Base-by-base conservation (phyloP, 2,329 filamentous ascomycete species). In the Penicillium sp. region DNA sequence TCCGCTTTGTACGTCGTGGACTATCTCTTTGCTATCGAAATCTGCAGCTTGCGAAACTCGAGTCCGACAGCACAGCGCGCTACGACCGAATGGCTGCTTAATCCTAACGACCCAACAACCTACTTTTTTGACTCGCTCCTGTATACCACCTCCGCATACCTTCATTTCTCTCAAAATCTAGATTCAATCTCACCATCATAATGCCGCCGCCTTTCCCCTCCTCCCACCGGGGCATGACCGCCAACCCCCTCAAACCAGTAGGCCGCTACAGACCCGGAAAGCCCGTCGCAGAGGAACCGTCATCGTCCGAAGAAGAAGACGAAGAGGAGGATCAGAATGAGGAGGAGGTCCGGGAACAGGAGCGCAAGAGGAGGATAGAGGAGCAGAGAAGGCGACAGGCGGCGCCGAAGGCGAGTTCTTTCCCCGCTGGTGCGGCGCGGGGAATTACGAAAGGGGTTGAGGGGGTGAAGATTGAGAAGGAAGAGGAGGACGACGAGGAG, bases 191-290 rank as follows among this genome's bases (percentile, higher is more conserved):
- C 17, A 45, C 17, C 21, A 55, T 48, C 58, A 68, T 49, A 46
- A 81, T 81, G 79, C 79, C 80, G 38, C 80, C 79, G 35, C 78
- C 79, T 7, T 75, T 81, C 55, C 77, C 78, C 19, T 78, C 76
- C 48, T 70, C 70, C 21, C 76, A 78, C 63, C 76, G 78, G 64
- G 91, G 91, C 72, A 97, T 98, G 91, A 98, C 94, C 66, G 93
- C 93, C 65, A 97, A 97, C 73, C 93, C 92, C 3, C 80, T 90
- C 62, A 89, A 88, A 75, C 91, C 92, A 26, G 46, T 48, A 5
- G 87, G 89, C 68, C 91, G 95, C 61, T 91, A 97, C 72, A 89
- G 93, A 62, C 90, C 94, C 17, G 94, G 95, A 67, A 98, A 97
- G 77, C 83, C 89, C 55, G 70, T 82, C 44, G 77, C 78, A 15